phyloP scores from a whole-genome alignment of 169 alveolate species.

The Plasmodium fragile region DNA sequence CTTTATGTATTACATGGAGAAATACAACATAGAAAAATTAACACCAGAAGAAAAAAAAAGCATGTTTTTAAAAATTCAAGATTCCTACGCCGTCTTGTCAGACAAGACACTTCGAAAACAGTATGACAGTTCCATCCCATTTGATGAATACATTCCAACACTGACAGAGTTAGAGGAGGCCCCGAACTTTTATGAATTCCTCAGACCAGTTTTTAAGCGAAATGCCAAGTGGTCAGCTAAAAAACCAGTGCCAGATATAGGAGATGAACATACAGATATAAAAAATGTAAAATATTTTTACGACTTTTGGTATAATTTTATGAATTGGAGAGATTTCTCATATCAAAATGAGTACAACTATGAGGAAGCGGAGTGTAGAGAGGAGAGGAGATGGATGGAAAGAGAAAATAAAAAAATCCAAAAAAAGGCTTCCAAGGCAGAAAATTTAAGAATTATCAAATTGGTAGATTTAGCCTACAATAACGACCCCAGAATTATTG shows the following conservation, averaged over 20 bases:
- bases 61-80: conserved; percentile 91
- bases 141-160: conserved; percentile 94
- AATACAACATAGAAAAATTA: conserved; percentile 77
- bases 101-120: conserved; percentile 90
- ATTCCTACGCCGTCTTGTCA: conserved; percentile 93
- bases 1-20: conserved; percentile 74
- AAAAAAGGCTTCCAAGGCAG: conserved; percentile 89
- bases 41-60: conserved; percentile 79
- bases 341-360: conserved; percentile 92
- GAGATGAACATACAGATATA: conserved; percentile 88
- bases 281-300: conserved; percentile 91
- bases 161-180: conserved; percentile 80
- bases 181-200: conserved; percentile 85
- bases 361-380: conserved; percentile 94
- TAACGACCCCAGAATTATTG: conserved; percentile 88
- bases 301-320: conserved; percentile 93
- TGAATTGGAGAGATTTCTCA: conserved; percentile 93
- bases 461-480: conserved; percentile 92
- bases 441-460: conserved; percentile 91
- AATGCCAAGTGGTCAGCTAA: conserved; percentile 91
- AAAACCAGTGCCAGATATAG: conserved; percentile 95
- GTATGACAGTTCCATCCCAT: conserved; percentile 94
- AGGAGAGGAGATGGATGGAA: conserved; percentile 96
- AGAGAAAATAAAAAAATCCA: conserved; percentile 93
- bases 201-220: conserved; percentile 87